Base-by-base conservation (phyloP, 352 stramenopile species). In the Pythium rishiriense region DNA sequence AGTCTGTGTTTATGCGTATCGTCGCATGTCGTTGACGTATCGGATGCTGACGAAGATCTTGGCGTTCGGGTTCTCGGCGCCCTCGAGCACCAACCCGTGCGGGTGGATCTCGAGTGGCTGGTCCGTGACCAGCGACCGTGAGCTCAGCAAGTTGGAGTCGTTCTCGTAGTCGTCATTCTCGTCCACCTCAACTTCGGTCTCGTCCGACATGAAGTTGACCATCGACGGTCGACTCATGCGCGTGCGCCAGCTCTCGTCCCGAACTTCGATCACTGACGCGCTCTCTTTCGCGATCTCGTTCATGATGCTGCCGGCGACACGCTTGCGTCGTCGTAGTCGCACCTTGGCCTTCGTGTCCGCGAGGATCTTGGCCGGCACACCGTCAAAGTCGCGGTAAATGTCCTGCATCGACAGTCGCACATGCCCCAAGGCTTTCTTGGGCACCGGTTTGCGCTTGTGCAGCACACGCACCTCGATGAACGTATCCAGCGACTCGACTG, bases 11-110 rank as follows among this genome's bases (percentile, higher is more conserved):
- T 81, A 92, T 1, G 74, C 75, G 56, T 91, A 91, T 31, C 83
- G 83, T 15, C 87, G 83, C 80, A 96, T 89, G 64, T 93, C 83
- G 64, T 96, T 96, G 60, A 96, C 83, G 60, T 96, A 96, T 29
- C 85, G 85, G 25, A 96, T 82, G 67, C 81, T 92, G 45, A 96
- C 64, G 50, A 77, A 86, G 52, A 96, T 82, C 53, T 81, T 93
- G 43, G 84, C 82, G 14, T 73, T 54, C 29, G 60, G 42, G 22
- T 73, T 70, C 24, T 83, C 73, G 52, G 75, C 80, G 35, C 74
- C 81, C 5, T 73, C 17, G 48, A 95, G 74, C 31, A 75, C 67
- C 37, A 93, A 60, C 5, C 65, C 75, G 22, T 85, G 68, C 3
- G 80, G 76, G 19, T 68, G 64, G 29, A 83, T 78, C 58, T 79